Evolutionary conservation across 129 eudicot species (phyloP), one percentile per base, ranked within the genome.

Genomic region (Gnaphalium uliginosum): DNA sequence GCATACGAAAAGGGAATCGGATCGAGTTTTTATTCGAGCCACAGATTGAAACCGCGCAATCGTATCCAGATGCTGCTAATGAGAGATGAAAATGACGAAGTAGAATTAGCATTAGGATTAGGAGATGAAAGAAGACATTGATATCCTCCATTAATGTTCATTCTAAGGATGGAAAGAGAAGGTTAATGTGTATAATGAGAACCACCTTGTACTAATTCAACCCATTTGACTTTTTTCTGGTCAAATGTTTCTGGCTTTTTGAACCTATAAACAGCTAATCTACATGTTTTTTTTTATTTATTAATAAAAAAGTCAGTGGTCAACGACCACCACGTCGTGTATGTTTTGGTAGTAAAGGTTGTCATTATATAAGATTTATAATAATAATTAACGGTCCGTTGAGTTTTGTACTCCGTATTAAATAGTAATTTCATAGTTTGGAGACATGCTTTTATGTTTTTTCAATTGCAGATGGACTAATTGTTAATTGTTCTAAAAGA

Each of bases 1-100:
- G 8, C 72, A 84, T 18, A 15, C 65, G 80, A 61, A 90, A 90
- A 1, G 93, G 96, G 50, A 85, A 87, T 15, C 74, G 84, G 17
- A 90, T 46, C 3, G 72, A 1, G 69, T 66, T 66, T 39, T 72
- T 18, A 19, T 21, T 76, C 11, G 72, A 19, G 10, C 88, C 79
- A 57, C 96, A 90, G 4, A 11, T 57, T 33, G 79, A 25, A 27
- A 62, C 15, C n/a, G 84, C 85, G 73, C 96, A 87, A 68, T 65
- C 8, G 54, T 80, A 57, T 41, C 41, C 19, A n/a, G 85, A 67
- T 30, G 75, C 50, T 66, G 81, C 76, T 57, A 66, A 71, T 54
- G 79, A 69, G 69, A 82, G 78, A 41, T 39, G 80, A 63, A 79
- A 29, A 59, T 59, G 59, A 48, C 33, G 58, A 27, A 69, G 29